These are phyloP conservation scores for Tricholoma sp. DNA, from an alignment of 768 basidiomycete species.

Conservation along the genomic window DNA sequence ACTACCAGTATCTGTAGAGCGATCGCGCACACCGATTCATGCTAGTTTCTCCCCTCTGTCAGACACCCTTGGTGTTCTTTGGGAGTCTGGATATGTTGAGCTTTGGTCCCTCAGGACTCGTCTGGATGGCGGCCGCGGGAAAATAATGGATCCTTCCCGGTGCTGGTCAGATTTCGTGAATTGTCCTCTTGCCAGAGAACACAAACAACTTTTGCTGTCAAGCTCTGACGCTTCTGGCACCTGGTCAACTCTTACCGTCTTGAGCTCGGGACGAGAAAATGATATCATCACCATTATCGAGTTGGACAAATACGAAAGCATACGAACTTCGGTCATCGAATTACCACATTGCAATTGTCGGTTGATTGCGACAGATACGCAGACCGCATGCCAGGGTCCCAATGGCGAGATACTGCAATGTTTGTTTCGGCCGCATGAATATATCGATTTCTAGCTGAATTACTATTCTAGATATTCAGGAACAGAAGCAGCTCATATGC, in stretches of 20 bases:
- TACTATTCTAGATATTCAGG: constrained; percentile 10
- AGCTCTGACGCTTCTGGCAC: constrained; percentile 5
- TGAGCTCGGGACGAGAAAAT: constrained; percentile 33
- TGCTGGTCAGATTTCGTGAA: constrained; percentile 30
- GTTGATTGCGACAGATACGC: constrained; percentile 30
- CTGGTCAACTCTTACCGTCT: constrained; percentile 24
- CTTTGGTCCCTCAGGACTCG: constrained; percentile 69
- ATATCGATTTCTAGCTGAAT: neutral
- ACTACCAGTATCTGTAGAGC: constrained; percentile 6
- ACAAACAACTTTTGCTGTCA: constrained; percentile 29
- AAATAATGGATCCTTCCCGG: constrained; percentile 52
- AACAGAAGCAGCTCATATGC: constrained; percentile 15
- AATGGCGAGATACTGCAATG: constrained; percentile 47
- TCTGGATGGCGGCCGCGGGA: constrained; percentile 49
- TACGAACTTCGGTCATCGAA: constrained; percentile 11
- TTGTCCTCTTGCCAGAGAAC: constrained; percentile 12
- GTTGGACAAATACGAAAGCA: constrained; percentile 13
- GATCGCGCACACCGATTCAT: constrained; percentile 55
- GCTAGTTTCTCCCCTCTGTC: constrained; percentile 50
- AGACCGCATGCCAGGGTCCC: constrained; percentile 36
- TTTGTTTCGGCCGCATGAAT: constrained; percentile 17
- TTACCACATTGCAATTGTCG: constrained; percentile 43
- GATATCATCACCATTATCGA: constrained; percentile 29
- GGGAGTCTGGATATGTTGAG: constrained; percentile 63
- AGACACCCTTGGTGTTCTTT: constrained; percentile 63